Conservation (phyloP, 192 early-diverging fungal species). For the Coemansia sp. region DNA sequence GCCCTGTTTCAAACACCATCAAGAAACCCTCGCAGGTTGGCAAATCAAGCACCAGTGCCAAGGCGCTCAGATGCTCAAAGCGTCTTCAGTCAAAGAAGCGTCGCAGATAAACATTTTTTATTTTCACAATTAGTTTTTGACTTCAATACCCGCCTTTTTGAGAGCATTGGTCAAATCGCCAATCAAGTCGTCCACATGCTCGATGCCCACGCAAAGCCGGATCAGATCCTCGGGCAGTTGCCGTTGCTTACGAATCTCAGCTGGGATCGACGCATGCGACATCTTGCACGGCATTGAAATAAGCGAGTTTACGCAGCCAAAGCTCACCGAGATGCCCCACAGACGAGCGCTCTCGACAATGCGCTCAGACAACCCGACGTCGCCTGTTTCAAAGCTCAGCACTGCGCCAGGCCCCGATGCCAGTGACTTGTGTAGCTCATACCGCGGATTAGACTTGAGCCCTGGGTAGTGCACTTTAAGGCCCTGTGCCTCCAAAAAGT, state of each 20-base stretch:
- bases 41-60: no score
- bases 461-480: constrained; percentile 91
- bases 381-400: constrained; percentile 90
- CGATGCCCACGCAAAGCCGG: constrained; percentile 93
- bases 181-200: constrained; percentile 87
- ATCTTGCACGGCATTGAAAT: constrained; percentile 98
- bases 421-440: constrained; percentile 74
- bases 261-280: constrained; percentile 96
- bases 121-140: constrained; percentile 20
- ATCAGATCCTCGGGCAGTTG: constrained; percentile 96
- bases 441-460: constrained; percentile 75
- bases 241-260: constrained; percentile 79
- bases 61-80: no score
- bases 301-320: constrained; percentile 97
- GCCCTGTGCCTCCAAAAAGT: constrained; percentile 74
- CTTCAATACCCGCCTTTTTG: constrained; percentile 54
- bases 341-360: constrained; percentile 80
- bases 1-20: no score
- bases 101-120: no score
- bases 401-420: constrained; percentile 89
- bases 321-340: constrained; percentile 93
- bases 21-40: no score
- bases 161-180: constrained; percentile 75
- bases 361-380: constrained; percentile 69
- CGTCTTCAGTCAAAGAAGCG: no score